Base-by-base conservation (phyloP, 140 eudicot genomes). In the Bidens hawaiensis region DNA sequence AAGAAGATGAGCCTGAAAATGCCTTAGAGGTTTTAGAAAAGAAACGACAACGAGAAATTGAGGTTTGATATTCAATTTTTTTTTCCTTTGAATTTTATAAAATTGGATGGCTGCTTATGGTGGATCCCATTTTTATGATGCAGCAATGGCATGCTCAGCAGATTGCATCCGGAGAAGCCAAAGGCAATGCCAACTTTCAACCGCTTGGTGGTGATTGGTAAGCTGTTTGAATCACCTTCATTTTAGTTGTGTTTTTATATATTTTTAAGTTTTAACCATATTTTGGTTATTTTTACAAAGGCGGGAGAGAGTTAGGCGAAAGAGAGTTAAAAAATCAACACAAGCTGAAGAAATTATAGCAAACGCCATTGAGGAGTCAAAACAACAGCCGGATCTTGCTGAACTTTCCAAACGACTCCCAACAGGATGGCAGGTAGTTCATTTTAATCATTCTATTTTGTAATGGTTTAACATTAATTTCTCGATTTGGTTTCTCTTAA, bases 121-220 rank as follows among this genome's bases (percentile, higher is more conserved):
- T 52, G 11, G 46, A 24, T 23, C 65, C 8, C 16, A 4, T 34
- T 36, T 36, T 16, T 71, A 22, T 41, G 17, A 59, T 60, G 65
- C 82, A 93, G 99, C 87, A 85, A 76, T 93, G 96, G 99, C 89
- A 75, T 60, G 91, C 93, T 27, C 85, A 85, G 67, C 99, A 93
- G 68, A 85, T 93, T 64, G 93, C 99, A 26, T 80, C 89, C 47
- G 99, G 96, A 46, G 99, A 82, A 76, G 96, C 99, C 34, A 93
- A 78, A 75, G 94, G 85, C 56, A 85, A 93, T 68, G 99, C 96
- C 42, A 93, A 93, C 75, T 93, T 93, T 74, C 99, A 93, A 83
- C 99, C 99, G 14, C 82, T 93, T 55, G 96, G 96, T 51, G 95
- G 99, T 69, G 99, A 93, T 77, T 93, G 99, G 99, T 93, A 80